Percentiles rank a stretch among this genome's conserved stretches.
Conservation (phyloP, 768 basidiomycete species). For the Xerocomellus intermedius region DNA sequence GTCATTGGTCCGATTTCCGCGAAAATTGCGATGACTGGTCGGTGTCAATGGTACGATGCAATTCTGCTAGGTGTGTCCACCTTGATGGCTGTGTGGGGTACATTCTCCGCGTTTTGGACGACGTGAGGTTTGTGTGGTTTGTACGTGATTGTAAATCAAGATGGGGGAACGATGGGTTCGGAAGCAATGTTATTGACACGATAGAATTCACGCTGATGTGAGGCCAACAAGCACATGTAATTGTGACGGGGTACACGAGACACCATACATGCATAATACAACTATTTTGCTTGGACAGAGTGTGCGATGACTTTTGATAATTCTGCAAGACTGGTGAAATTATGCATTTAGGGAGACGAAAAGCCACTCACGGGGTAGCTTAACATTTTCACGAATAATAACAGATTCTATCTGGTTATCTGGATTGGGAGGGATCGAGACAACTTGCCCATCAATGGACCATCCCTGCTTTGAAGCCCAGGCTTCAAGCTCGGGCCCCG, state of each 20-base stretch:
- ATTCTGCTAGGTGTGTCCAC: conserved; percentile 49
- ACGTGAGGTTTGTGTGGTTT: conserved; percentile 17
- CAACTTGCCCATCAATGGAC: conserved; percentile 58
- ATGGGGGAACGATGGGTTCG: background rate
- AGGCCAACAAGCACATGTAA: background rate
- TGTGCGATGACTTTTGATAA: conserved; percentile 75
- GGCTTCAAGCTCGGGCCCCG: conserved; percentile 57
- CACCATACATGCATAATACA: background rate
- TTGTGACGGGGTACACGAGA: conserved; percentile 9
- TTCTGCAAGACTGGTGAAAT: conserved; percentile 43
- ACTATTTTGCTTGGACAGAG: conserved; percentile 53
- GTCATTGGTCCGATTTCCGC: conserved; percentile 76
- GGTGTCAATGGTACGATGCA: conserved; percentile 51
- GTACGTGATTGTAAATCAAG: background rate
- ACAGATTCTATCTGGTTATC: conserved; percentile 89
- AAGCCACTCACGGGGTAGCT: conserved; percentile 66
- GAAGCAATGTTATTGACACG: background rate
- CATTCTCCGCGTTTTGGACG: conserved; percentile 57
- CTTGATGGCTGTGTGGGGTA: conserved; percentile 79
- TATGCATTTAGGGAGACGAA: background rate
- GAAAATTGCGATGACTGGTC: conserved; percentile 57
- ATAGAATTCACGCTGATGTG: background rate
- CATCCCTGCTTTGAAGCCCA: conserved; percentile 70
- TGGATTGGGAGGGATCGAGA: conserved; percentile 74
- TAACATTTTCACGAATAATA: conserved; percentile 79